These are phyloP conservation scores for Exophiala spinifera DNA, from an alignment of 2,329 filamentous ascomycete species.

Conservation along the genomic window DNA sequence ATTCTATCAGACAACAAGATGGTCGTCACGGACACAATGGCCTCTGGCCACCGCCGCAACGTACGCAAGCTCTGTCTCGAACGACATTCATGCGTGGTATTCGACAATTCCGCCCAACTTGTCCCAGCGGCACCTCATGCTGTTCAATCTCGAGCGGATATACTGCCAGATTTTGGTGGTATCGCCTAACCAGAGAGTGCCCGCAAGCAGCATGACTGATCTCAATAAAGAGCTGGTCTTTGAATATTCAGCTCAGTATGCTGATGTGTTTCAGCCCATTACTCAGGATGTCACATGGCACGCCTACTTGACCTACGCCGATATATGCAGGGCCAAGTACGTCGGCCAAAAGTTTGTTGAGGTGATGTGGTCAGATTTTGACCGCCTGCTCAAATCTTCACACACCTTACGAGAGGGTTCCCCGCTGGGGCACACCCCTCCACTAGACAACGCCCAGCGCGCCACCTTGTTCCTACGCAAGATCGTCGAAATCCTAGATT, in stretches of 20 bases:
- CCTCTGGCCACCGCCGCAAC: conserved; percentile 64
- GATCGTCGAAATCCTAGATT: conserved; percentile 27
- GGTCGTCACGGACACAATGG: conserved; percentile 58
- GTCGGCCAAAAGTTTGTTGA: conserved; percentile 58
- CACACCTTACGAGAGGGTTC: conserved; percentile 14
- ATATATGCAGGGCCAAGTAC: conserved; percentile 79
- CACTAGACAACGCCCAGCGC: conserved; percentile 24
- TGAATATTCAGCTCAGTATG: conserved; percentile 79
- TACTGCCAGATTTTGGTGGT: conserved; percentile 91
- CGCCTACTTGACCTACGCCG: conserved; percentile 79
- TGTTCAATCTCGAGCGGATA: conserved; percentile 82
- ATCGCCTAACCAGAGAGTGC: conserved; percentile 72
- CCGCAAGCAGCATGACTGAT: conserved; percentile 59
- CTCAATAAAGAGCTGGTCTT: conserved; percentile 80
- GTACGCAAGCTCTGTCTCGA: conserved; percentile 40
- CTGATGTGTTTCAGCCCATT: conserved; percentile 68
- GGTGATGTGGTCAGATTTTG: conserved; percentile 53
- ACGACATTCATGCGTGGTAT: conserved; percentile 72
- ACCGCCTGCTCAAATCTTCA: conserved; percentile 39
- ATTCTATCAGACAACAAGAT: conserved; percentile 83
- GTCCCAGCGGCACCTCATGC: conserved; percentile 63
- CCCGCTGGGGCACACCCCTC: conserved; percentile 7
- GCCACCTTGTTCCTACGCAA: conserved; percentile 24
- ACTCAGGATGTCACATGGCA: conserved; percentile 58
- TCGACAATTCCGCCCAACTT: conserved; percentile 68